phyloP scores from a whole-genome alignment of 2,329 filamentous ascomycete genomes.

The Aspergillus thermomutatus region DNA sequence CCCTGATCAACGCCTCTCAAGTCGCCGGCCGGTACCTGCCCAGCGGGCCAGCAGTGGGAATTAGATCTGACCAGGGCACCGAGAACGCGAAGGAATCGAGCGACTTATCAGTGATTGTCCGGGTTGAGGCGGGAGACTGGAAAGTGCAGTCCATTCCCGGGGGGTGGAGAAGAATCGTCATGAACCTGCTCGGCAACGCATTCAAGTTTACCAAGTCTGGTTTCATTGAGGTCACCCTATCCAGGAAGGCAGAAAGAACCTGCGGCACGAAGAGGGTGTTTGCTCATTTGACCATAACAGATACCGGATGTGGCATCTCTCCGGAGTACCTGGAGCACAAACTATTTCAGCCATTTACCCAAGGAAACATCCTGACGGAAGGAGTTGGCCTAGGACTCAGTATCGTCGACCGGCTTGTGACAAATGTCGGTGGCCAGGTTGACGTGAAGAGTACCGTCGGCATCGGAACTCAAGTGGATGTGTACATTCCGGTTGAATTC shows the following conservation, averaged over 20 bases:
- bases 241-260: conserved; percentile 9
- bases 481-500: conserved; percentile 23
- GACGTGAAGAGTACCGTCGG: conserved; percentile 47
- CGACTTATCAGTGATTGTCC: conserved; percentile 26
- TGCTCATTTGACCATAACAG: conserved; percentile 48
- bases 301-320: conserved; percentile 63
- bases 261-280: conserved; percentile 9
- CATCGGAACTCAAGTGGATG: conserved; percentile 27
- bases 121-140: conserved; percentile 29
- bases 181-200: conserved; percentile 37
- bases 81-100: neutral
- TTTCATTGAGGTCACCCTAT: conserved; percentile 29
- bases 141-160: conserved; percentile 26
- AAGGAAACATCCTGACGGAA: conserved; percentile 57
- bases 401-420: conserved; percentile 58
- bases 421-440: conserved; percentile 55
- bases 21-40: conserved; percentile 10
- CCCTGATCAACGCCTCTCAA: conserved; percentile 8
- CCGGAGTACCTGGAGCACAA: conserved; percentile 56
- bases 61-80: neutral
- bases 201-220: conserved; percentile 36
- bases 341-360: conserved; percentile 60
- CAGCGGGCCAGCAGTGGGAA: conserved; percentile 5
- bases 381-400: conserved; percentile 64
- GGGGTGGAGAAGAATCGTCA: conserved; percentile 33